These are phyloP conservation scores for Globisporangium emineosum DNA, from an alignment of 352 stramenopile species.

Conservation along the genomic window DNA sequence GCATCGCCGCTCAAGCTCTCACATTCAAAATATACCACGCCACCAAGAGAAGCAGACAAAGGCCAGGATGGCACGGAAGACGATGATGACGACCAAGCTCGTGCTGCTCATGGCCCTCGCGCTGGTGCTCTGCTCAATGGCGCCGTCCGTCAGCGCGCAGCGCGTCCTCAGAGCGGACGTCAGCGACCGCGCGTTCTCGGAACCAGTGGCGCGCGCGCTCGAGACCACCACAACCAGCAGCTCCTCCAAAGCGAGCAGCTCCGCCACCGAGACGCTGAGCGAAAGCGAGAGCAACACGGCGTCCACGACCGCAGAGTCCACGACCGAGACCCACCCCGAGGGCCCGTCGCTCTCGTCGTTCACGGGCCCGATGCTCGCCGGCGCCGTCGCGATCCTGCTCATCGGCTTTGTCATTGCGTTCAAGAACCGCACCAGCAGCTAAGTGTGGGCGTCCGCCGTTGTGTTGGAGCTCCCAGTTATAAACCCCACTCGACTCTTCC, in stretches of 20 bases:
- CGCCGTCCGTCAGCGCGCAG: background rate
- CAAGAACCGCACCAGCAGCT: slow-evolving; percentile 27
- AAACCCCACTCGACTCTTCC: background rate
- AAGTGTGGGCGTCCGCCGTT: background rate
- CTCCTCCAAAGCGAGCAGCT: background rate
- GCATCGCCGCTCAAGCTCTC: background rate
- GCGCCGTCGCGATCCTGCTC: slow-evolving; percentile 49
- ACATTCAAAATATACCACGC: background rate
- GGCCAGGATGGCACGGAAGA: background rate
- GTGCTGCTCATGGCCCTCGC: background rate
- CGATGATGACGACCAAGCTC: background rate
- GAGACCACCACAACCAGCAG: background rate
- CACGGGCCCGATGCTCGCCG: slow-evolving; percentile 37
- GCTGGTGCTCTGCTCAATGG: background rate
- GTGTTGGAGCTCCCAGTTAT: background rate
- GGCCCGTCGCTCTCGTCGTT: slow-evolving; percentile 32
- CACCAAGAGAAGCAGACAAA: background rate
- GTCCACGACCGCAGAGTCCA: slow-evolving; percentile 1
- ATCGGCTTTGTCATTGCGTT: slow-evolving; percentile 59
- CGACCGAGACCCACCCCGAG: slow-evolving; percentile 12
- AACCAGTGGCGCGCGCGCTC: background rate
- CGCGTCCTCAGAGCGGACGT: background rate
- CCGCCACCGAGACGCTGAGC: background rate
- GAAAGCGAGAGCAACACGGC: slow-evolving; percentile 4
- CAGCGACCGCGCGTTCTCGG: background rate